Percentiles rank a stretch among this genome's conserved stretches.
Conservation (phyloP, 73 alveolate species). For the Urostyla sp. region DNA sequence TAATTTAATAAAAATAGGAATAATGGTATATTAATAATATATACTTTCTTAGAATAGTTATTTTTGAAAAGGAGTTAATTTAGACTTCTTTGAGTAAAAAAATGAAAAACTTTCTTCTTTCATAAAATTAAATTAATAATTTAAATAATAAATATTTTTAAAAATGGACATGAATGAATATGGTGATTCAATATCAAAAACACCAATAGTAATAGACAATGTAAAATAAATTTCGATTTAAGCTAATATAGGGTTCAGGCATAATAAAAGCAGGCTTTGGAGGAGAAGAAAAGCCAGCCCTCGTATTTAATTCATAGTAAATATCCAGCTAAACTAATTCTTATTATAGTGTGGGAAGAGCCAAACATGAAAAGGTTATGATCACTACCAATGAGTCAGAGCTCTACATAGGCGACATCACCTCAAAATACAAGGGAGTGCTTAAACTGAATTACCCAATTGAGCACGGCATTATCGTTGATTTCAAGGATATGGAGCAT, state of each 20-base stretch:
- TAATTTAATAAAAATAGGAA: too few relatives aligned
- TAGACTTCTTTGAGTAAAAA: too few relatives aligned
- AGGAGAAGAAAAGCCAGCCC: conserved; percentile 76
- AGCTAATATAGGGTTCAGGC: conserved; percentile 75
- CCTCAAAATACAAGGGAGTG: conserved; percentile 69
- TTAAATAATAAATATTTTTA: too few relatives aligned
- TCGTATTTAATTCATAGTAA: conserved; percentile 68
- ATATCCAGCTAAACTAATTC: neutral
- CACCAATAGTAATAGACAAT: conserved; percentile 79
- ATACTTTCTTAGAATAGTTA: too few relatives aligned
- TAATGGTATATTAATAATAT: too few relatives aligned
- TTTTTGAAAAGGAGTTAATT: too few relatives aligned
- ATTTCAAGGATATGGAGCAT: conserved; percentile 84
- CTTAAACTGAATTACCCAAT: conserved; percentile 79
- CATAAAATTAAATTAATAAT: too few relatives aligned
- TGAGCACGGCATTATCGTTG: conserved; percentile 76
- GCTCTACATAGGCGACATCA: conserved; percentile 66
- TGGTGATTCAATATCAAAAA: conserved; percentile 21
- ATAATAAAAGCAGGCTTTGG: conserved; percentile 86
- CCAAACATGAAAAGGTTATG: conserved; percentile 85
- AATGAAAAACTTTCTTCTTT: too few relatives aligned
- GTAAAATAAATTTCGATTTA: neutral
- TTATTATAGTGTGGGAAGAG: conserved; percentile 65
- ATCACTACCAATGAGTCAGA: conserved; percentile 75
- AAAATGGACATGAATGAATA: conserved; percentile 41